Base-by-base conservation (phyloP, 2,329 filamentous ascomycete species). In the Orbilia blumenaviensis region DNA sequence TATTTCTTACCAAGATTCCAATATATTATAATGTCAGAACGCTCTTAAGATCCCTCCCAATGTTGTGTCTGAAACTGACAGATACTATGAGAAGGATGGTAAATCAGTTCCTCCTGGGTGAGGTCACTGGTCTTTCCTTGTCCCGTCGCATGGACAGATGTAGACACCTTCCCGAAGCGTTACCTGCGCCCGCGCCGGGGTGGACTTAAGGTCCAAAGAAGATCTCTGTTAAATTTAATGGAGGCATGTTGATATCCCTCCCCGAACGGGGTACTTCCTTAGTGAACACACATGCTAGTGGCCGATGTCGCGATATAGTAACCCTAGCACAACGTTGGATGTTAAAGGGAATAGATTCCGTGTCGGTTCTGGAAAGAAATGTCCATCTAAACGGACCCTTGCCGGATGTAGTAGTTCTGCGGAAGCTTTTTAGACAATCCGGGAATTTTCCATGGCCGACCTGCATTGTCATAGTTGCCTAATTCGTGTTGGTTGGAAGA, bases 231-330 rank as follows among this genome's bases (percentile, higher is more conserved):
- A 34, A 46, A 18, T 23, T 7, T 21, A 41, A 14, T 27, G 12
- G 14, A n/a, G 2, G 38, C n/a, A 61, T 61, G 56, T 18, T 25
- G 52, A 16, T 56, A 38, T 25, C 52, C 52, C 29, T 38, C 52
- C 18, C 18, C 52, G 32, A 32, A 38, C 8, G 18, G 21, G 52
- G 32, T 38, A 32, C 18, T 18, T 56, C 3, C 52, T 56, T 61
- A 12, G 52, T 56, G 52, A 72, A 42, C 58, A 36, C 58, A 64
- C 23, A 46, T 61, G 44, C 46, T 63, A 46, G 56, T n/a, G 48
- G 32, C 44, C 58, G 63, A 64, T 68, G 71, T 75, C 63, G 71
- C 63, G 71, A 68, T 68, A 60, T 50, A 60, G 71, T 75, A 75
- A 50, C 71, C 32, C 48, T 68, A 68, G 41, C 48, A 75, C 71